Evolutionary conservation across 163 green algal genomes (phyloP).

Genomic region (Volvox carteri): DNA sequence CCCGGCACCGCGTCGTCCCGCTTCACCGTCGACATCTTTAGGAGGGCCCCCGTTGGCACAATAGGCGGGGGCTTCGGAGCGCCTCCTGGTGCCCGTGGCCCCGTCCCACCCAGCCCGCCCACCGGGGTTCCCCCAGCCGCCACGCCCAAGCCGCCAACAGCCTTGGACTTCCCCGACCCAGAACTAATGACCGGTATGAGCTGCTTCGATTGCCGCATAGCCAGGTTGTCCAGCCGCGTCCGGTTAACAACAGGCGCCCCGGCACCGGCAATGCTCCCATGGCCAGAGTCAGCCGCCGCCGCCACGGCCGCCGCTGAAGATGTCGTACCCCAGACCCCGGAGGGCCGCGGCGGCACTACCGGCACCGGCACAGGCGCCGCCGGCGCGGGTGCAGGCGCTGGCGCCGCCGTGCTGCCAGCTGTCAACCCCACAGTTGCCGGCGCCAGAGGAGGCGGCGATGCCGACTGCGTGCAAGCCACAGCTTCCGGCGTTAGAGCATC

Average conservation of each 20-base stretch:
- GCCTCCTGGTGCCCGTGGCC: not conserved
- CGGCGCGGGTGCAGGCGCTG: not conserved
- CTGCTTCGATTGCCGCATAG: conserved; percentile 69
- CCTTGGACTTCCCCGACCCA: conserved; percentile 22
- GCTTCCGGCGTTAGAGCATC: not conserved
- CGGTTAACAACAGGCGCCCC: not conserved
- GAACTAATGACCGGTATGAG: conserved; percentile 69
- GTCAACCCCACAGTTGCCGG: not conserved
- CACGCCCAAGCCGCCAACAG: not conserved
- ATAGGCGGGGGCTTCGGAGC: conserved; percentile 54
- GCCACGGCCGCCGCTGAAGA: not conserved
- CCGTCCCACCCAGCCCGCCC: not conserved
- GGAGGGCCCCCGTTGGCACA: not conserved
- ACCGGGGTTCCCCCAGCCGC: not conserved
- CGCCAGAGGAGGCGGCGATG: conserved; percentile 1
- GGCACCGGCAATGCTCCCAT: not conserved
- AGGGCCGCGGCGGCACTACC: conserved; percentile 2
- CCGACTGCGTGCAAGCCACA: not conserved
- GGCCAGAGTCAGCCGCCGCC: not conserved
- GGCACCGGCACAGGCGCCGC: not conserved
- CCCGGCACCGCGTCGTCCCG: not conserved
- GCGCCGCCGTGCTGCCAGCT: not conserved
- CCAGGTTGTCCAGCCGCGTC: conserved; percentile 66
- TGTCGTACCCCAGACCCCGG: conserved; percentile 25
- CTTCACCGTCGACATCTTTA: conserved; percentile 22